Base-by-base conservation (phyloP, 371 early-diverging fungal species). In the Mortierella sp. region DNA sequence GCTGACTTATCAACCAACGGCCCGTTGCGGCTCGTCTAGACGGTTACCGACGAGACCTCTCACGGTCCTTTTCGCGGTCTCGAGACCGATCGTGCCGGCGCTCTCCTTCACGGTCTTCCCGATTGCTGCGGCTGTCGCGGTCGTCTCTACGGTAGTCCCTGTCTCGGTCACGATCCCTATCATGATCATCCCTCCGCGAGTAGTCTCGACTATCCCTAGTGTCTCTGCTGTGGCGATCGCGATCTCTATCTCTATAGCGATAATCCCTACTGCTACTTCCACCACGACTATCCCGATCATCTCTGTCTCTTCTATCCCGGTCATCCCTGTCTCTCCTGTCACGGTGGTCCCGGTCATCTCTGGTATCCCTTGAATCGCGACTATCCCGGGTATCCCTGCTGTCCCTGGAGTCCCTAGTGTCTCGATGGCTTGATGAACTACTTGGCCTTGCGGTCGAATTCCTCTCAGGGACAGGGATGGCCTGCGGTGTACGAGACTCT, bases 401-500 rank as follows among this genome's bases (percentile, higher is more conserved):
- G 39, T 68, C 70, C 37, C 48, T 74, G 22, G n/a, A 14, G 31
- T 69, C 39, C 31, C 45, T 69, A 53, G 9, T 41, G 22, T 68
- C 45, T 10, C 64, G 66, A n/a, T 39, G 26, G 40, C 61, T 24
- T 44, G 55, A 50, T 50, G 76, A 47, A 11, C 50, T n/a, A 29
- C 48, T 44, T 2, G 68, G 34, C 1, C 70, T 64, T 11, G 72
- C 69, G 16, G 80, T 68, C 2, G 71, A 64, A 34, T 68, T 50
- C 16, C 69, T 66, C 34, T 71, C 68, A 29, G 81, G 71, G 1
- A 78, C 83, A 31, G 58, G 68, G 39, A 69, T 45, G 1, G 69
- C 58, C 24, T 69, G 73, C 0, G 84, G 76, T 8, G 50, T 72
- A 0, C 84, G 79, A 8, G 84, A 70, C 58, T 73, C 84, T 26